Evolutionary conservation across 331 rosid genomes (phyloP).

Genomic region (Quercus lobata): DNA sequence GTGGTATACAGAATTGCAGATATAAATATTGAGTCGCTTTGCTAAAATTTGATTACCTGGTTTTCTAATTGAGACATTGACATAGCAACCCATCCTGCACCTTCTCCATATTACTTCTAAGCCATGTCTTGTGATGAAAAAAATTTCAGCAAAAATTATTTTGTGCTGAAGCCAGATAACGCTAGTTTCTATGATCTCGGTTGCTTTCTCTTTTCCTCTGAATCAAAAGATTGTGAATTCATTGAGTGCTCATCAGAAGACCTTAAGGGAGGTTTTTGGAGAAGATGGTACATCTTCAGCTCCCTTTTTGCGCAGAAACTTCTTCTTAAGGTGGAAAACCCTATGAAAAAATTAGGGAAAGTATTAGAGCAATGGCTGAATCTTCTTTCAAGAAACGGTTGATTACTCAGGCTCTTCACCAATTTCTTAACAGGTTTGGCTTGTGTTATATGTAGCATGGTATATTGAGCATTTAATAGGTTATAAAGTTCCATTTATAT

Average conservation of each 20-base stretch:
- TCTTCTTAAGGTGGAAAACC: slow-evolving; percentile 1
- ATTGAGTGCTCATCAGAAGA: slow-evolving; percentile 32
- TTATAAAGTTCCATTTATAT: background rate
- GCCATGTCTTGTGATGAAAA: slow-evolving; percentile 23
- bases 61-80: too few species aligned
- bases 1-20: too few species aligned
- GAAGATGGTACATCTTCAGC: slow-evolving; percentile 60
- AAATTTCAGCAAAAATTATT: slow-evolving; percentile 15
- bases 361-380: slow-evolving; percentile 43
- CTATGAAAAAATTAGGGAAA: slow-evolving; percentile 33
- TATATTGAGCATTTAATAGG: background rate
- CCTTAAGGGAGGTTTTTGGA: slow-evolving; percentile 8
- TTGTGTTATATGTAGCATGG: too few species aligned
- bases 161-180: slow-evolving; percentile 50
- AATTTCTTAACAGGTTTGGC: slow-evolving; percentile 34
- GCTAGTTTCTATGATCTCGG: slow-evolving; percentile 33
- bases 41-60: too few species aligned
- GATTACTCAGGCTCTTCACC: slow-evolving; percentile 33
- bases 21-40: too few species aligned
- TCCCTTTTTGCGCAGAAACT: slow-evolving; percentile 44
- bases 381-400: slow-evolving; percentile 52
- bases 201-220: slow-evolving; percentile 31
- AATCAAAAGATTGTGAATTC: slow-evolving; percentile 27
- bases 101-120: background rate
- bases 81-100: background rate